A percentile compares a stretch with the other conserved stretches of the same genome.
phyloP scores from a whole-genome alignment of 441 rosid species.

The Pelargonium myrrhifolium region DNA sequence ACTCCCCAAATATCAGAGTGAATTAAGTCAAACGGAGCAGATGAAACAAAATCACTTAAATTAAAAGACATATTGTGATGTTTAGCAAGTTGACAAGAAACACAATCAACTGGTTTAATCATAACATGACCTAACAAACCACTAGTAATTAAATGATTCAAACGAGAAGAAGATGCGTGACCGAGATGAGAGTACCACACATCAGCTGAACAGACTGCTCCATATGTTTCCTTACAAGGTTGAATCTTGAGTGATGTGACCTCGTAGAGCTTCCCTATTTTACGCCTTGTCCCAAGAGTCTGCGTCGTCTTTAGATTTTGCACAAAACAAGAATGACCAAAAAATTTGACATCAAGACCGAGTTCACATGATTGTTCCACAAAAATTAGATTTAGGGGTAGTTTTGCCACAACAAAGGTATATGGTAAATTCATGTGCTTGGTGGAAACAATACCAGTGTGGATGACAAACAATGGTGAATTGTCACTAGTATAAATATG shows the following conservation, averaged over 20 bases:
- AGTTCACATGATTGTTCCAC: conserved; percentile 13
- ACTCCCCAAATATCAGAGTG: conserved; percentile 11
- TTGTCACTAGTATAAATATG: background rate
- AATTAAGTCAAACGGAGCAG: background rate
- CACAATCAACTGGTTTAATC: background rate
- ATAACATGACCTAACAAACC: conserved; percentile 2
- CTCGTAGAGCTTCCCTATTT: conserved; percentile 14
- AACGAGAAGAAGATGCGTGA: background rate
- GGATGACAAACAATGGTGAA: background rate
- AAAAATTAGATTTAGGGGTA: conserved; percentile 11
- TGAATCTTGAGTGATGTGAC: background rate
- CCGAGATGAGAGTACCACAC: conserved; percentile 4
- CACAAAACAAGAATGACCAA: conserved; percentile 2
- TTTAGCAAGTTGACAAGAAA: background rate
- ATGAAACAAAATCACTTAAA: background rate
- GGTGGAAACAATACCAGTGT: background rate
- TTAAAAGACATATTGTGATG: conserved; percentile 4
- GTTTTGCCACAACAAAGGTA: background rate
- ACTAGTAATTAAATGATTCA: background rate
- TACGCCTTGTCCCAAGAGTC: conserved; percentile 7
- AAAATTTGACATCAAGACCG: background rate
- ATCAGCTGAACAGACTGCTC: background rate
- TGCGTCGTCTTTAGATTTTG: conserved; percentile 10
- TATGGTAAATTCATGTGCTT: background rate
- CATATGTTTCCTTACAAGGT: background rate